These are phyloP conservation scores for Leptographium wingfieldii DNA, from an alignment of 2,329 filamentous ascomycete genomes.

Conservation along the genomic window DNA sequence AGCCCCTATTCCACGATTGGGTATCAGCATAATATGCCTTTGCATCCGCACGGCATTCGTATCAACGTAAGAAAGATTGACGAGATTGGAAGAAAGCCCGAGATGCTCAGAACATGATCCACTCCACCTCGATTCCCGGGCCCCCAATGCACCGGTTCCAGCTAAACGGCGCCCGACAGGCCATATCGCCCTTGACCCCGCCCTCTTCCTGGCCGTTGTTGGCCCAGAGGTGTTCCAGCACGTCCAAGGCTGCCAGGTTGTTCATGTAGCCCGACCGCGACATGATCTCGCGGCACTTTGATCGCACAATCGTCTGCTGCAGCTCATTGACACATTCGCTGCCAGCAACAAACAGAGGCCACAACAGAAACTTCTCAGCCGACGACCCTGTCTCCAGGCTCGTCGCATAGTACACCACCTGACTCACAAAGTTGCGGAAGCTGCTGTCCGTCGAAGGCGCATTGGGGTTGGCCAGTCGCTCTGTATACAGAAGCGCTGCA, in stretches of 20 bases:
- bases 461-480: conserved; percentile 68
- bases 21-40: background rate
- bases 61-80: background rate
- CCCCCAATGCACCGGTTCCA: conserved; percentile 46
- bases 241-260: conserved; percentile 73
- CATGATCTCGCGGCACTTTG: conserved; percentile 76
- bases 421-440: conserved; percentile 72
- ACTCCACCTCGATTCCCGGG: conserved; percentile 45
- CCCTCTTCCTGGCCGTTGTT: conserved; percentile 17
- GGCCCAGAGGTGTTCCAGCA: conserved; percentile 75
- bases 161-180: conserved; percentile 39
- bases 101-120: conserved; percentile 47
- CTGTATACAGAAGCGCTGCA: conserved; percentile 77
- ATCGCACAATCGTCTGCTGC: conserved; percentile 66
- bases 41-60: background rate
- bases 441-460: conserved; percentile 60
- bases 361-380: conserved; percentile 80
- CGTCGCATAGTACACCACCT: conserved; percentile 72
- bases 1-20: background rate
- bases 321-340: conserved; percentile 76
- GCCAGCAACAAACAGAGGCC: conserved; percentile 84
- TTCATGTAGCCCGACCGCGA: conserved; percentile 86
- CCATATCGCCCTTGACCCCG: conserved; percentile 29
- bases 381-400: conserved; percentile 59
- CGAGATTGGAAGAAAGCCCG: background rate